Evolutionary conservation across 1,284 basidiomycete species (phyloP).

Genomic region (Gymnopus androsaceus): DNA sequence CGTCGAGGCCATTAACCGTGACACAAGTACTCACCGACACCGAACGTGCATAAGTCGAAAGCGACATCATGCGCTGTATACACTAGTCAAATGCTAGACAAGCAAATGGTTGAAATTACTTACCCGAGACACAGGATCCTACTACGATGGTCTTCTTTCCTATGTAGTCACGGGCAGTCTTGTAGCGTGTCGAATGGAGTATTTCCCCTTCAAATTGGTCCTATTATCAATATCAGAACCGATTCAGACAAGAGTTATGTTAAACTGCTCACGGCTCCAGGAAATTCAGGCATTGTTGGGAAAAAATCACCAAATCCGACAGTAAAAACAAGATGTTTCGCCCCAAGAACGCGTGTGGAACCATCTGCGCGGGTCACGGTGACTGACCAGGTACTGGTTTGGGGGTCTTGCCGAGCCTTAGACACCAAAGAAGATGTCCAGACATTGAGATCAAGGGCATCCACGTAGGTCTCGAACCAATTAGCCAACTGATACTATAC

Average conservation of each 20-base stretch:
- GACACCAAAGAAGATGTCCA: constrained; percentile 61
- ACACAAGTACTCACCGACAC: constrained; percentile 20
- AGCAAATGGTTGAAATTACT: constrained; percentile 1
- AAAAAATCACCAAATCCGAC: constrained; percentile 56
- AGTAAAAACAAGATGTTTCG: constrained; percentile 33
- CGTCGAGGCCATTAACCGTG: background rate
- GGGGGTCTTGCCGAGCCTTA: constrained; percentile 45
- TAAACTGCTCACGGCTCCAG: background rate
- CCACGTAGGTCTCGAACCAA: constrained; percentile 70
- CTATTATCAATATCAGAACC: constrained; percentile 32
- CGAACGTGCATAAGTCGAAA: constrained; percentile 27
- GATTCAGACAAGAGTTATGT: no score
- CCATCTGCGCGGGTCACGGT: constrained; percentile 48
- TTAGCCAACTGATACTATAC: constrained; percentile 55
- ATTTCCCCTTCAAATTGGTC: constrained; percentile 56
- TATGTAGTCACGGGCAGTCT: constrained; percentile 47
- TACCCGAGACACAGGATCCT: constrained; percentile 65
- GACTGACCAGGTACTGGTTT: constrained; percentile 60
- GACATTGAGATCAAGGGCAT: constrained; percentile 63
- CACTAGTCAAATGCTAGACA: background rate
- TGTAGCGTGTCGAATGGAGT: constrained; percentile 57
- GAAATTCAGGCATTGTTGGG: constrained; percentile 43
- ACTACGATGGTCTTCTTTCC: constrained; percentile 67
- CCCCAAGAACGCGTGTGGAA: constrained; percentile 47
- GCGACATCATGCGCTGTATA: constrained; percentile 29